Base-by-base conservation (phyloP, 75 land plant species). In the Pinus tabuliformis region DNA sequence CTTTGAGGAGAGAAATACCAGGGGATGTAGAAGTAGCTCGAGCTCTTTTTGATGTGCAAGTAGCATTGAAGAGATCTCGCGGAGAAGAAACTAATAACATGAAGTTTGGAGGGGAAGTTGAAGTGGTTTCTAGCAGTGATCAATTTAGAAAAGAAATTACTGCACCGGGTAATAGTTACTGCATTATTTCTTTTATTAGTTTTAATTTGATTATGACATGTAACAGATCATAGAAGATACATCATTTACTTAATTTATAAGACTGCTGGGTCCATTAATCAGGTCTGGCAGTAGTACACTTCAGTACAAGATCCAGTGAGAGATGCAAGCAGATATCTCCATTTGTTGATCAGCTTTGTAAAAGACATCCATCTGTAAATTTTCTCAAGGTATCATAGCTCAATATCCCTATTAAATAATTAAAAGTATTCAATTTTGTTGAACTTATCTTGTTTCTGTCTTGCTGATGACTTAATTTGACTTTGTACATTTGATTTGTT, bases 211-310 rank as follows among this genome's bases (percentile, higher is more conserved):
- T 12, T 28, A 6, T 18, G 28, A 70, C 56, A 39, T n/a, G 22
- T 52, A 39, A 9, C 2, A 22, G 24, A 62, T 17, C 24, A 26
- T 14, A 22, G n/a, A 20, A 56, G 61, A 12, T 49, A 30, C 75
- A 58, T 59, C 6, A n/a, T 60, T 11, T 37, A 30, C 42, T 20
- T 73, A 68, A 73, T 39, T 26, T 33, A 45, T 33, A 68, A 20
- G 58, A 42, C 18, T 74, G 79, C 26, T 74, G 30, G 52, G 64
- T 59, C 45, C 26, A 42, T 11, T 79, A 16, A 74, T 58, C 86
- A 94, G 97, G 96, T 14, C 75, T 89, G 81, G 75, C 90, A 14
- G 90, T 93, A 64, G 96, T 91, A 8, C 81, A 87, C 21, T 93
- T 93, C 75, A 87, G 75, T 52, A 73, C 82, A 52, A 80, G 72